Conservation (phyloP, 257 asterid species). For the Solanum piurae region DNA sequence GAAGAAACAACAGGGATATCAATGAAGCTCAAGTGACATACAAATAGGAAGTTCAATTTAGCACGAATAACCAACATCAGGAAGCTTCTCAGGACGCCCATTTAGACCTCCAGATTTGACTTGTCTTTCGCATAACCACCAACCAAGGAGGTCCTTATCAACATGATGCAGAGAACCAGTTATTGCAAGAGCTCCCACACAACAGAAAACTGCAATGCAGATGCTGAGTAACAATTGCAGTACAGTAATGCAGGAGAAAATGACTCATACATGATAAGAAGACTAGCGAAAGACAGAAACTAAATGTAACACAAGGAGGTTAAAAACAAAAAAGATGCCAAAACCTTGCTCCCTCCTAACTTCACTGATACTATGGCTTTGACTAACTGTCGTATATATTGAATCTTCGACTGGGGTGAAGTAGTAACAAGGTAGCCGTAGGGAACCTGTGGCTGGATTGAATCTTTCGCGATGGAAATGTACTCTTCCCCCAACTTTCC, state of each 20-base stretch:
- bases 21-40: neutral
- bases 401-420: too few species aligned
- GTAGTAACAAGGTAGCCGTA: too few species aligned
- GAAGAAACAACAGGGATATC: neutral
- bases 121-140: slow-evolving; percentile 98
- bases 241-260: neutral
- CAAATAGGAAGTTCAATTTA: neutral
- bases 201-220: slow-evolving; percentile 64
- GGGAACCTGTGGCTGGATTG: too few species aligned
- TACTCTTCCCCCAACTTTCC: too few species aligned
- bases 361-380: neutral
- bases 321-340: neutral
- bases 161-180: slow-evolving; percentile 78
- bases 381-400: neutral
- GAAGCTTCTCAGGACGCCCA: slow-evolving; percentile 99
- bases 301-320: neutral
- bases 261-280: neutral
- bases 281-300: neutral
- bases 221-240: neutral
- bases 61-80: slow-evolving; percentile 54
- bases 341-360: neutral
- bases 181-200: slow-evolving; percentile 89
- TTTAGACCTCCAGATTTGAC: slow-evolving; percentile 89
- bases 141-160: slow-evolving; percentile 93
- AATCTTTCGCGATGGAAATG: too few species aligned